Percentiles rank a stretch among this genome's conserved stretches.
Evolutionary conservation across 2,329 filamentous ascomycete species (phyloP).

Genomic region (Colletotrichum tabaci): DNA sequence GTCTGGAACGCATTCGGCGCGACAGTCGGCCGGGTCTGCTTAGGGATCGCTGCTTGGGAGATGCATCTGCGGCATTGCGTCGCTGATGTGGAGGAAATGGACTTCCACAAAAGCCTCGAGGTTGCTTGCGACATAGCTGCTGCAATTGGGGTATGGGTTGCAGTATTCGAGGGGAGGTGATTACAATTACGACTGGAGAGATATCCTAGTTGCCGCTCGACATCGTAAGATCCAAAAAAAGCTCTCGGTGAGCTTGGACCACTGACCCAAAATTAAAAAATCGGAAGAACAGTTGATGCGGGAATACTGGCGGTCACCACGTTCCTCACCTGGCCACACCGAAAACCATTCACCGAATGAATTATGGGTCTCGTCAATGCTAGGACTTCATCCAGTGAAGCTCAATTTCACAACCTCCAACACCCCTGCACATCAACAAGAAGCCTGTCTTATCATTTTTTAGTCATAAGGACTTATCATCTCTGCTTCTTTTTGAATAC

Average conservation of each 20-base stretch:
- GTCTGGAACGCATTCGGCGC: slow-evolving; percentile 50
- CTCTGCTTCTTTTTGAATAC: neutral
- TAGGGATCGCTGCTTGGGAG: slow-evolving; percentile 53
- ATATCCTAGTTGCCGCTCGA: neutral
- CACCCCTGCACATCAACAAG: slow-evolving; percentile 7
- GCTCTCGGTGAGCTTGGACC: slow-evolving; percentile 37
- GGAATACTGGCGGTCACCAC: too few relatives aligned
- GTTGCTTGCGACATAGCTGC: slow-evolving; percentile 57
- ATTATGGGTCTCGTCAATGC: slow-evolving; percentile 22
- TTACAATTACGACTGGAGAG: neutral
- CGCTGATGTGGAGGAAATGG: slow-evolving; percentile 50
- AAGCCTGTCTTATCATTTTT: neutral
- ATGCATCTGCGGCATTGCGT: slow-evolving; percentile 62
- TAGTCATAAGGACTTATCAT: neutral
- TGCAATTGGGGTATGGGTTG: neutral
- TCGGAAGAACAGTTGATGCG: slow-evolving; percentile 40
- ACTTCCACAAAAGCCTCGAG: slow-evolving; percentile 54
- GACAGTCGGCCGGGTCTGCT: slow-evolving; percentile 54
- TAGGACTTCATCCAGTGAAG: slow-evolving; percentile 3
- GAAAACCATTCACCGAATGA: slow-evolving; percentile 20
- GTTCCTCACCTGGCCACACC: slow-evolving; percentile 16
- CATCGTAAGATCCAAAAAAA: slow-evolving; percentile 35
- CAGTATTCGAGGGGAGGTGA: neutral
- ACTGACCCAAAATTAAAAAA: neutral
- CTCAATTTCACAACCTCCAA: slow-evolving; percentile 13